These are phyloP conservation scores for Arthrobotrys entomopaga DNA, from an alignment of 2,329 filamentous ascomycete genomes.

Conservation along the genomic window DNA sequence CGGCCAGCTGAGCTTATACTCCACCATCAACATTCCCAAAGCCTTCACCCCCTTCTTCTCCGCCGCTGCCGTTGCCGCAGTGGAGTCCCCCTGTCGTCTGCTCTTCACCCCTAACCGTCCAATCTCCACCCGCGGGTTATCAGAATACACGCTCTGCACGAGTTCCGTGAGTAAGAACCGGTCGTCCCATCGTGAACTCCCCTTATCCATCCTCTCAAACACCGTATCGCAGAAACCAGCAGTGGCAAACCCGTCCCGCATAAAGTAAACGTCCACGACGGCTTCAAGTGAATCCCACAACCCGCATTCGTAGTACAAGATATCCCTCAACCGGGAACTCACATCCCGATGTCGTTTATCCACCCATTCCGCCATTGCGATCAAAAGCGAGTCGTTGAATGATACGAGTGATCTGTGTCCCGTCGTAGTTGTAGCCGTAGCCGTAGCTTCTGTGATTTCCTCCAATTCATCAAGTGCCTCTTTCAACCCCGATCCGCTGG, in stretches of 20 bases:
- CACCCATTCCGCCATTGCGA: conserved; percentile 80
- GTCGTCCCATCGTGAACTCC: conserved; percentile 75
- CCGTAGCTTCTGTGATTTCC: conserved; percentile 63
- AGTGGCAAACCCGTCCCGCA: conserved; percentile 70
- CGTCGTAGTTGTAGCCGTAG: conserved; percentile 68
- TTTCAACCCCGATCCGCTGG: conserved; percentile 57
- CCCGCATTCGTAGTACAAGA: conserved; percentile 75
- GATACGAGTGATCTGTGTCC: conserved; percentile 63
- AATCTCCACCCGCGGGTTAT: conserved; percentile 67
- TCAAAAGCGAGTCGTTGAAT: conserved; percentile 78
- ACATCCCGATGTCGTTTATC: conserved; percentile 77
- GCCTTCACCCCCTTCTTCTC: conserved; percentile 38
- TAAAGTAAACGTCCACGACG: conserved; percentile 78
- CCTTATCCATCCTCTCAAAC: conserved; percentile 78
- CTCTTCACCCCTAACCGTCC: conserved; percentile 66
- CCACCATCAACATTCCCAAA: conserved; percentile 43
- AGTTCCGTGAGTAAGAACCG: conserved; percentile 82
- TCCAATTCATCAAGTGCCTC: conserved; percentile 63
- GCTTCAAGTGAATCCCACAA: conserved; percentile 73
- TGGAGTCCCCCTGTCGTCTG: conserved; percentile 8
- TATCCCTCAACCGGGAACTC: conserved; percentile 72
- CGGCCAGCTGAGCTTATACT: conserved; percentile 34
- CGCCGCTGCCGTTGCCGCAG: background rate
- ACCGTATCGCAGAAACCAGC: conserved; percentile 71
- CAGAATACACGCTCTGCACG: conserved; percentile 75